Evolutionary conservation across 2,329 filamentous ascomycete species (phyloP).

Genomic region (Penicillium sp.): DNA sequence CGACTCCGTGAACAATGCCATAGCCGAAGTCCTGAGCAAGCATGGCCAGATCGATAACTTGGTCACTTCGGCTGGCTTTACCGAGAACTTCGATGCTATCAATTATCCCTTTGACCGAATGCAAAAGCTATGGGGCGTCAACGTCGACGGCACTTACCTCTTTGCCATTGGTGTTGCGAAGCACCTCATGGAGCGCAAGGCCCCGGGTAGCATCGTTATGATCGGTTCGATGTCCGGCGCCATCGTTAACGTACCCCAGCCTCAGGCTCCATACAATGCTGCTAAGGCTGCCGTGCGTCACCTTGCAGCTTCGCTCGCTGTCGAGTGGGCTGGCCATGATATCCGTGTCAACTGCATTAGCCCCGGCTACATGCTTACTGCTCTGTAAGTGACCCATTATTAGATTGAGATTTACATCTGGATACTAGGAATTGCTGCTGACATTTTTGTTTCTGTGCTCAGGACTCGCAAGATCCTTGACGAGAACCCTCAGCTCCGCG

Average conservation of each 20-base stretch:
- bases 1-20: conserved; percentile 71
- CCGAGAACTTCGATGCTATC: conserved; percentile 90
- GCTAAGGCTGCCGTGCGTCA: conserved; percentile 91
- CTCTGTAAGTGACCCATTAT: conserved; percentile 62
- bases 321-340: conserved; percentile 85
- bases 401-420: neutral
- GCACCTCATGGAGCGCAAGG: conserved; percentile 80
- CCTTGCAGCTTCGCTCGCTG: conserved; percentile 79
- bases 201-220: conserved; percentile 82
- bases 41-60: conserved; percentile 87
- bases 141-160: conserved; percentile 88
- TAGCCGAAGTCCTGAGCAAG: conserved; percentile 65
- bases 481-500: conserved; percentile 84
- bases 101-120: conserved; percentile 88
- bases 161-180: conserved; percentile 82
- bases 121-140: conserved; percentile 91
- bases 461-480: conserved; percentile 93
- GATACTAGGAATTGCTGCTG: neutral
- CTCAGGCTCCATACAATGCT: conserved; percentile 88
- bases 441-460: neutral
- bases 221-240: conserved; percentile 93
- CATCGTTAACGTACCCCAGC: conserved; percentile 94
- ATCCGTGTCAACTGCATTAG: conserved; percentile 95
- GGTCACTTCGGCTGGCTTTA: conserved; percentile 95
- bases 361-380: conserved; percentile 94